phyloP scores from a whole-genome alignment of 371 early-diverging fungal species.

The Mortierella sp. region DNA sequence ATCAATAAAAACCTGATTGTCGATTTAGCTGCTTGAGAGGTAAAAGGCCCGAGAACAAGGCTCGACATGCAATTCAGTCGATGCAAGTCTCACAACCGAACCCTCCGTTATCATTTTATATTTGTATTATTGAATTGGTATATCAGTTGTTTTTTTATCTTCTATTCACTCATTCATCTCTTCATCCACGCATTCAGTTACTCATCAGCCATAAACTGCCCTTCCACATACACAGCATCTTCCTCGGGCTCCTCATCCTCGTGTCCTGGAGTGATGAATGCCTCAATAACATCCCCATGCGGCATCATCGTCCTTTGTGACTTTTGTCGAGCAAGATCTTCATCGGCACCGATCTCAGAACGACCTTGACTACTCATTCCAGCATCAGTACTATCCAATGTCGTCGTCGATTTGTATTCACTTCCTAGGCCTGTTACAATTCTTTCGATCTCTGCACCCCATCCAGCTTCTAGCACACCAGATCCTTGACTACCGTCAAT shows the following conservation, averaged over 20 bases:
- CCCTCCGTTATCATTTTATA: too few species aligned
- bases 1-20: too few species aligned
- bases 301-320: not conserved
- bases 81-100: too few species aligned
- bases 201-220: conserved; percentile 22
- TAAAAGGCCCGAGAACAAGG: too few species aligned
- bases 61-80: too few species aligned
- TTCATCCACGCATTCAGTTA: not conserved
- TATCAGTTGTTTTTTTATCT: not conserved
- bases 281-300: not conserved
- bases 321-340: not conserved
- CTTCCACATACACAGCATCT: conserved; percentile 25
- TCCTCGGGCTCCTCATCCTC: conserved; percentile 16
- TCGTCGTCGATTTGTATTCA: conserved; percentile 8
- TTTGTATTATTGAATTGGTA: too few species aligned
- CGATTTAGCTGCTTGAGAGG: too few species aligned
- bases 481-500: conserved; percentile 2
- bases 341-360: too few species aligned
- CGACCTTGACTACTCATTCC: not conserved
- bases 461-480: not conserved
- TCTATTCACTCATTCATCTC: not conserved
- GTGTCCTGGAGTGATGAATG: not conserved
- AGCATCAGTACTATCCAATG: not conserved
- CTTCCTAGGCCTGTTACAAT: not conserved
- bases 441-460: conserved; percentile 7